These are phyloP conservation scores for Luffa aegyptiaca DNA, from an alignment of 306 rosid species.

Conservation along the genomic window DNA sequence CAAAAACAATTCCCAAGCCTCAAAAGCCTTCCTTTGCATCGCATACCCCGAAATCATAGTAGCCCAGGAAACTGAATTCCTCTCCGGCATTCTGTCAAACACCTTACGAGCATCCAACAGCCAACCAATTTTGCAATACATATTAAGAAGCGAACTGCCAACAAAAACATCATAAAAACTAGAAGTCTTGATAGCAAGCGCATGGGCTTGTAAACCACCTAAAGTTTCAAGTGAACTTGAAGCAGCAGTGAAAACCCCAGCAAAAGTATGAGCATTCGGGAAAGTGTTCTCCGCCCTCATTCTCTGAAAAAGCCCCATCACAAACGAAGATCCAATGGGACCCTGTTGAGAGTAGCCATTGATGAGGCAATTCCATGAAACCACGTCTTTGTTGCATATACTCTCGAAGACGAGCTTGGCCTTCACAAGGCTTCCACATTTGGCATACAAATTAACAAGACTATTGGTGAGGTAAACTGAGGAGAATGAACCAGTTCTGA, in stretches of 20 bases:
- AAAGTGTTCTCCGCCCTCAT: conserved; percentile 26
- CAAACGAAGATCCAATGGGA: conserved; percentile 12
- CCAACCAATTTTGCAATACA: conserved; percentile 51
- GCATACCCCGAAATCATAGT: no score
- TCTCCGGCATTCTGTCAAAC: no score
- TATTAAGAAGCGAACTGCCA: conserved; percentile 52
- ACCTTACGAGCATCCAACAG: conserved; percentile 47
- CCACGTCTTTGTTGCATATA: conserved; percentile 30
- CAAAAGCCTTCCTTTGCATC: conserved; percentile 15
- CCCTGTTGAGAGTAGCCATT: conserved; percentile 49
- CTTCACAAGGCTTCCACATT: conserved; percentile 23
- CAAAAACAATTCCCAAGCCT: conserved; percentile 38
- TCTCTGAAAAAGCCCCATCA: conserved; percentile 38
- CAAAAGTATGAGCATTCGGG: conserved; percentile 57
- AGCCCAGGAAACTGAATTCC: no score
- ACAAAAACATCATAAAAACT: conserved; percentile 48
- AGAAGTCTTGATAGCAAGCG: conserved; percentile 35
- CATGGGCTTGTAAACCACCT: conserved; percentile 37
- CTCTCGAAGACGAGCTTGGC: conserved; percentile 41
- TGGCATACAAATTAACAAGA: conserved; percentile 51
- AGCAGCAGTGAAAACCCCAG: conserved; percentile 56
- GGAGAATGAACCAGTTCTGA: conserved; percentile 22
- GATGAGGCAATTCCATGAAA: conserved; percentile 78
- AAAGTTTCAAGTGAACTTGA: conserved; percentile 17
- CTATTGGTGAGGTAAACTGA: conserved; percentile 30